phyloP scores from a whole-genome alignment of 768 basidiomycete genomes.

The Omphalotus guepiniiformis region DNA sequence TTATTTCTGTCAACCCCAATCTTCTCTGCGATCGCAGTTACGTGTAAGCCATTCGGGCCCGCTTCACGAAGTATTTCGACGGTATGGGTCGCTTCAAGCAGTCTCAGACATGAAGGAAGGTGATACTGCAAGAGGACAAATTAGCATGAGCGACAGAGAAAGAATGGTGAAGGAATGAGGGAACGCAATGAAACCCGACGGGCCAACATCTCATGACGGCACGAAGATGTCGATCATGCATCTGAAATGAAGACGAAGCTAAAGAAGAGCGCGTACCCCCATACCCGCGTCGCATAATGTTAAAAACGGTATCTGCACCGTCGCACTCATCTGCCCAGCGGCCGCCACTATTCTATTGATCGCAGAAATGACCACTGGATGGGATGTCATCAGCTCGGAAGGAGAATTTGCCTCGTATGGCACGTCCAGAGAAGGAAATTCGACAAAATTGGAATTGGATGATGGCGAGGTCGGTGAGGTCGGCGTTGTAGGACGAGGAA shows the following conservation, averaged over 20 bases:
- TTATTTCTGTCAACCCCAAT: slow-evolving; percentile 44
- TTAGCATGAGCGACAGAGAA: slow-evolving; percentile 2
- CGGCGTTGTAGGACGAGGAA: slow-evolving; percentile 5
- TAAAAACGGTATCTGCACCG: slow-evolving; percentile 64
- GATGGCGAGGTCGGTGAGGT: too few species aligned
- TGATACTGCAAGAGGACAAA: slow-evolving; percentile 52
- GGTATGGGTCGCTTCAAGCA: slow-evolving; percentile 68
- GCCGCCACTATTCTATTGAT: slow-evolving; percentile 65
- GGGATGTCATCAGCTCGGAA: slow-evolving; percentile 51
- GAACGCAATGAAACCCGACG: too few species aligned
- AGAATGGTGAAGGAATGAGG: neutral
- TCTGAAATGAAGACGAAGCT: neutral
- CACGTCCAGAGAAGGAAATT: slow-evolving; percentile 56
- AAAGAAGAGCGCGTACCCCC: slow-evolving; percentile 43
- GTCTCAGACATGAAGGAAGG: slow-evolving; percentile 68
- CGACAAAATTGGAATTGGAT: slow-evolving; percentile 31
- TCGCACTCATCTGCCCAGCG: slow-evolving; percentile 60
- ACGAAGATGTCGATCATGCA: neutral
- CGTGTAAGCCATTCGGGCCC: slow-evolving; percentile 49
- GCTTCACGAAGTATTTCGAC: slow-evolving; percentile 67
- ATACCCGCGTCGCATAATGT: slow-evolving; percentile 71
- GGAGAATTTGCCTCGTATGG: slow-evolving; percentile 42
- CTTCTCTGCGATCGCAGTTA: slow-evolving; percentile 38
- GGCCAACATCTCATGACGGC: too few species aligned
- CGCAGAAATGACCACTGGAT: slow-evolving; percentile 57